Percentiles rank a stretch among this genome's conserved stretches.
These are phyloP conservation scores for Aspergillus sp. DNA, from an alignment of 2,329 filamentous ascomycete genomes.

Conservation along the genomic window DNA sequence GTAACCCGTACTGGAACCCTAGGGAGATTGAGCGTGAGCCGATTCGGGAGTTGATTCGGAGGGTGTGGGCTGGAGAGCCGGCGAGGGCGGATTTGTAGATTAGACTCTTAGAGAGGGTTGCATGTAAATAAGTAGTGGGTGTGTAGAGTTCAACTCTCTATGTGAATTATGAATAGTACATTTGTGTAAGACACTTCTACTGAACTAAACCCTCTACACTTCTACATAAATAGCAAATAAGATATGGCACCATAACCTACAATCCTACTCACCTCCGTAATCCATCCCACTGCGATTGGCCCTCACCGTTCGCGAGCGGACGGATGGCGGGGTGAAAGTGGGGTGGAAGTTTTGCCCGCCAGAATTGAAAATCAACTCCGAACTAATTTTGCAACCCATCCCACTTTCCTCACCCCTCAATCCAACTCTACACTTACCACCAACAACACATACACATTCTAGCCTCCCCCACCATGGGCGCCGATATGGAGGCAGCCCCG, in stretches of 20 bases:
- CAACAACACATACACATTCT: background rate
- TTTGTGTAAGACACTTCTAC: too few species aligned
- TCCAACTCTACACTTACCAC: background rate
- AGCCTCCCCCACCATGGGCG: conserved; percentile 25
- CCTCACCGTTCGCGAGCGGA: conserved; percentile 11
- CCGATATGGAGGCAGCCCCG: conserved; percentile 50
- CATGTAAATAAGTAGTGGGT: conserved; percentile 8
- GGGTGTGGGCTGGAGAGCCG: conserved; percentile 63
- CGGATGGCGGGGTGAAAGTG: conserved; percentile 36
- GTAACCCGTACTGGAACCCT: conserved; percentile 63
- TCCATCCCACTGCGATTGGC: conserved; percentile 9
- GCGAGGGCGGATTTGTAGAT: conserved; percentile 55
- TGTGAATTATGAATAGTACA: too few species aligned
- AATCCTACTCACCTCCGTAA: too few species aligned
- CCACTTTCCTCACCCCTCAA: conserved; percentile 12
- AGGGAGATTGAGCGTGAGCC: conserved; percentile 53
- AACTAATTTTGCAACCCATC: conserved; percentile 19
- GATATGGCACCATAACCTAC: too few species aligned
- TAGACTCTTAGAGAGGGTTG: background rate
- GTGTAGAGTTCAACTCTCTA: background rate
- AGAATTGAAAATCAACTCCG: conserved; percentile 13
- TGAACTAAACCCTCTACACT: too few species aligned
- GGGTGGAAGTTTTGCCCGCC: conserved; percentile 18
- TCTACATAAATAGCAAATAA: too few species aligned
- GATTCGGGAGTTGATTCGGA: conserved; percentile 58